Conservation (phyloP, 805 yeast species). For the Metschnikowia santaceciliae region DNA sequence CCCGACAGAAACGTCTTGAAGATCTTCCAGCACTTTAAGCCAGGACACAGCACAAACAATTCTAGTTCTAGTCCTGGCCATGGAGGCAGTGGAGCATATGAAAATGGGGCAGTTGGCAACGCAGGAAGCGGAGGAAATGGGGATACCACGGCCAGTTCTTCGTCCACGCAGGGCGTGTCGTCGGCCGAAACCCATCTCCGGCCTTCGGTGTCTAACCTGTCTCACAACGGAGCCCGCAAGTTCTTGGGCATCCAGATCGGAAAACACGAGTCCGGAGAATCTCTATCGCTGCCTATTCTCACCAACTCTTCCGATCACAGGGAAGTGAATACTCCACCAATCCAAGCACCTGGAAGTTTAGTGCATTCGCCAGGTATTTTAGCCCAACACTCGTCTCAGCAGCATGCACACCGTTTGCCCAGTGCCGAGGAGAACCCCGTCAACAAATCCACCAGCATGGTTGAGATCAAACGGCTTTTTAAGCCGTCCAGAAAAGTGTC, state of each 20-base stretch:
- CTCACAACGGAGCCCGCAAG: constrained; percentile 14
- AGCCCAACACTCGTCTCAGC: constrained; percentile 9
- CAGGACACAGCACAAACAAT: constrained; percentile 11
- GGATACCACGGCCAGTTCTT: neutral
- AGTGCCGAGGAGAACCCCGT: constrained; percentile 22
- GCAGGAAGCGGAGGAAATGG: neutral
- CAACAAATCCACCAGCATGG: constrained; percentile 51
- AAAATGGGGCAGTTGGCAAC: neutral
- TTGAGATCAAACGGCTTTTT: constrained; percentile 67
- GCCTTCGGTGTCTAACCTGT: constrained; percentile 28
- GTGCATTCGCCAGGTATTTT: constrained; percentile 11
- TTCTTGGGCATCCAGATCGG: constrained; percentile 42
- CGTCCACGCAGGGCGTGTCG: constrained; percentile 19
- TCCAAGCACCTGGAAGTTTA: neutral
- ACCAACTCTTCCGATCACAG: constrained; percentile 30
- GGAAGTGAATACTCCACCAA: constrained; percentile 9
- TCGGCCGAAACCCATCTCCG: neutral
- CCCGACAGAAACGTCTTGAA: constrained; percentile 44
- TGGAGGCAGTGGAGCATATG: no score
- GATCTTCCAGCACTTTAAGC: constrained; percentile 38
- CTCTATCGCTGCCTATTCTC: constrained; percentile 32
- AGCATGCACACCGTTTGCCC: constrained; percentile 10
- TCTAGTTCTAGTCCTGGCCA: neutral
- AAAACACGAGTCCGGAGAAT: constrained; percentile 37
- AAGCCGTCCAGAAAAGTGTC: constrained; percentile 47